Percentiles rank a stretch among this genome's conserved stretches.
These are phyloP conservation scores for Cytospora piceae DNA, from an alignment of 2,329 filamentous ascomycete genomes.

Conservation along the genomic window DNA sequence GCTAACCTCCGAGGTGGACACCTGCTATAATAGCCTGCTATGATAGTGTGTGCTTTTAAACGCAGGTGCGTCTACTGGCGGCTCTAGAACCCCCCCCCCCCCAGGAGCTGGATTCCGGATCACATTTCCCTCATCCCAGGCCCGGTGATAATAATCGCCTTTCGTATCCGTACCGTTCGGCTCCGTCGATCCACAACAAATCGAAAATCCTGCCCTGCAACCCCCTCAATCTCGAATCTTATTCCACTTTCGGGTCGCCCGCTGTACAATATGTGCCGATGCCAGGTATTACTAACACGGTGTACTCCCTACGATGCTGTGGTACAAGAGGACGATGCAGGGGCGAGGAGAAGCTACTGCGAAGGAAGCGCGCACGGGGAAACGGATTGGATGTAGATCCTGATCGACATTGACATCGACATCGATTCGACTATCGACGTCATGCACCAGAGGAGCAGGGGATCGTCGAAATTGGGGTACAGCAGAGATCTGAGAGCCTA, in stretches of 20 bases:
- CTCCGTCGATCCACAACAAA: constrained; percentile 10
- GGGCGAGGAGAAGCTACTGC: background rate
- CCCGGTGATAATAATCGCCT: background rate
- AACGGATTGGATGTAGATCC: background rate
- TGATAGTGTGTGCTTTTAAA: background rate
- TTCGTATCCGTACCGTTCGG: background rate
- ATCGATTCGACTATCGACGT: background rate
- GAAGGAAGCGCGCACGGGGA: background rate
- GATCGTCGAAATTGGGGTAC: background rate
- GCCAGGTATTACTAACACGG: constrained; percentile 15
- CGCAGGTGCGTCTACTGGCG: background rate
- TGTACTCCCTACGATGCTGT: background rate
- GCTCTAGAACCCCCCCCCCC: too few relatives aligned
- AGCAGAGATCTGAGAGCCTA: background rate
- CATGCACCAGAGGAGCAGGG: background rate
- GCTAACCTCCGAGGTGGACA: background rate
- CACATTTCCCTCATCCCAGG: background rate
- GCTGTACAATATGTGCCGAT: constrained; percentile 17
- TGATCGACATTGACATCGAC: background rate
- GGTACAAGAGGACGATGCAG: background rate
- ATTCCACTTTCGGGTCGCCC: constrained; percentile 15
- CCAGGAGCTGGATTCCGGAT: background rate
- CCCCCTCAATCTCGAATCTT: constrained; percentile 12
- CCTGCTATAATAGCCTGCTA: background rate
- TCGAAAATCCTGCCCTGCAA: constrained; percentile 13